Base-by-base conservation (phyloP, 1,139 yeast species). In the Blastobotrys serpentis region DNA sequence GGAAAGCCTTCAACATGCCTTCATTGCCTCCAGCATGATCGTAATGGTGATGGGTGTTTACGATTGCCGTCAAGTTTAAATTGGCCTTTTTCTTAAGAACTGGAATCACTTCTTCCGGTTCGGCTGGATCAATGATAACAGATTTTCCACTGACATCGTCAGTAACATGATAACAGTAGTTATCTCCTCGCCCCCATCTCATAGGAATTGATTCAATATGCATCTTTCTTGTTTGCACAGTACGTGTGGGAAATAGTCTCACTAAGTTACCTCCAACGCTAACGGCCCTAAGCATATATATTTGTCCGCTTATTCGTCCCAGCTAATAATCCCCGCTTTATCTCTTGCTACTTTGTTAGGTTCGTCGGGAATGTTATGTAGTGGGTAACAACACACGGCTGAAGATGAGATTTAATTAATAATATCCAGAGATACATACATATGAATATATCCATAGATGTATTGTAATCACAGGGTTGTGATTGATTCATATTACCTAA, bases 111-210 rank as follows among this genome's bases (percentile, higher is more conserved):
- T 85, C 95, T 5, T 73, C 68, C 0, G 94, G 88, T 58, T 84
- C 87, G 0, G 98, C 98, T 1, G 98, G 95, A 61, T 92, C 99
- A 55, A 92, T 84, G 37, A 94, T 61, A 84, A 96, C 86, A 6
- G 95, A 81, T 53, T 82, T 75, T 42, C 74, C 77, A 26, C 86
- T 77, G 29, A 77, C 75, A 19, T 80, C 79, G 63, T 88, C 96
- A 10, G 82, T 76, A 32, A 92, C 65, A 13, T 90, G 67, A 64
- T 92, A 92, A 57, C 94, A 78, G 69, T 90, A 92, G 71, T 92
- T 92, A 67, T 89, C 94, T 50, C 97, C 96, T 23, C 79, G 68
- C 50, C 92, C 89, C 98, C 98, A 90, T 69, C 97, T 81, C 96
- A 89, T 90, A 52, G 92, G 90, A 59, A 92, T 80, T 33, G 85